Base-by-base conservation (phyloP, 2,329 filamentous ascomycete species). In the Podosphaera fusca region DNA sequence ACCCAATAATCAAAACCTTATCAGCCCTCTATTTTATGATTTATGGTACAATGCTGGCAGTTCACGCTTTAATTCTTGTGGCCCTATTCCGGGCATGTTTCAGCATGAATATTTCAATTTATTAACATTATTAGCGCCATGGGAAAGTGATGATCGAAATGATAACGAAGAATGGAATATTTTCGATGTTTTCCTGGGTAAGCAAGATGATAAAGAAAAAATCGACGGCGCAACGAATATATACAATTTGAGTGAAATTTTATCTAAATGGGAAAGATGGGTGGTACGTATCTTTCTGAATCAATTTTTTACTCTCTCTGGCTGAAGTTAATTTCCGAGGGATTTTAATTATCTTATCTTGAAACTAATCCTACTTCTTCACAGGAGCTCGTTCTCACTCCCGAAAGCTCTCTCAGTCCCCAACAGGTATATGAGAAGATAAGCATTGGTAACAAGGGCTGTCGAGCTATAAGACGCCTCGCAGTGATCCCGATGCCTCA, bases 101-200 rank as follows among this genome's bases (percentile, higher is more conserved):
- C 50, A 34, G 35, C 10, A 52, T 34, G 21, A 52, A 42, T 55
- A 55, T 42, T 40, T 40, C 29, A 8, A 31, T 1, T 31, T 55
- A 12, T 42, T 55, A 31, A 45, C 21, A 3, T 31, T 33, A 8
- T 10, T 56, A 3, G 55, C 55, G 4, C 55, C 55, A 51, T 50
- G 30, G 31, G 55, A 56, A 38, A 56, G 55, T 33, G 45, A 56
- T 21, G 55, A 45, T 6, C 55, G 33, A 33, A 21, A 40, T 31
- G 55, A 57, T 38, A 57, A 45, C 29, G 46, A 57, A 30, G 45
- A 57, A 30, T 57, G 55, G 55, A 57, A 57, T 52, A 45, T 57
- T 30, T 57, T 57, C 31, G 55, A 57, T 30, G 38, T 33, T 12
- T 57, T 57, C 33, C 3, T 57, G 31, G 50, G 33, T 10, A 31